Conservation (phyloP, 495 filamentous ascomycete genomes). For the Talaromyces stipitatus region DNA sequence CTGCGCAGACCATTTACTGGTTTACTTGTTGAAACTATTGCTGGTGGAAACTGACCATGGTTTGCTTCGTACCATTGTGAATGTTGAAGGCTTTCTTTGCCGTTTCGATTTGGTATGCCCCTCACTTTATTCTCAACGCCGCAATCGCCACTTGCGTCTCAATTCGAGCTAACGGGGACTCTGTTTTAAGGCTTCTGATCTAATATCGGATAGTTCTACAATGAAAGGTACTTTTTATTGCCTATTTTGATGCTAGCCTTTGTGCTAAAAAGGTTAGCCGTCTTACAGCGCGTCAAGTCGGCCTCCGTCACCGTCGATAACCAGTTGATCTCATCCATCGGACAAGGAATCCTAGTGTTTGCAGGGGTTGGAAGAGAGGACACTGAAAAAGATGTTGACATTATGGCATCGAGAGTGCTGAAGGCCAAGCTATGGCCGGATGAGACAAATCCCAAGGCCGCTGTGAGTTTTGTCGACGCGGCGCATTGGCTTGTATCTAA, state of each 20-base stretch:
- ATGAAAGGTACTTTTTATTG: not conserved
- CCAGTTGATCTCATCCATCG: constrained; percentile 80
- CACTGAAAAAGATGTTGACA: constrained; percentile 78
- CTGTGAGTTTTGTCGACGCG: constrained; percentile 18
- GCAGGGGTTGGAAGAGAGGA: constrained; percentile 88
- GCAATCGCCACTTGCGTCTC: not conserved
- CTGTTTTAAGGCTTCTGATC: not conserved
- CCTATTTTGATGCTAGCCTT: not conserved
- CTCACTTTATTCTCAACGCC: not conserved
- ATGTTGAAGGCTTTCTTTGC: not conserved
- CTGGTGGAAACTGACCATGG: not conserved
- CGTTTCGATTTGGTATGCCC: not conserved
- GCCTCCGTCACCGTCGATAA: constrained; percentile 98
- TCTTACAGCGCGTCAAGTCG: constrained; percentile 90
- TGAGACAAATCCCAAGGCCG: constrained; percentile 43
- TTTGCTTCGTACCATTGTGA: not conserved
- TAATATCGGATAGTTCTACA: not conserved
- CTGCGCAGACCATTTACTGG: too few species aligned
- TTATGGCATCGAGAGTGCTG: constrained; percentile 74
- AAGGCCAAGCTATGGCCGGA: constrained; percentile 89
- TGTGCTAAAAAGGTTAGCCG: constrained; percentile 46
- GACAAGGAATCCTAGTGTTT: constrained; percentile 82
- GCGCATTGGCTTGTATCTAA: not conserved
- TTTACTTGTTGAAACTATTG: not conserved
- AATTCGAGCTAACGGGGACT: not conserved